Evolutionary conservation across 495 filamentous ascomycete species (phyloP).

Genomic region (Xylaria bambusicola): DNA sequence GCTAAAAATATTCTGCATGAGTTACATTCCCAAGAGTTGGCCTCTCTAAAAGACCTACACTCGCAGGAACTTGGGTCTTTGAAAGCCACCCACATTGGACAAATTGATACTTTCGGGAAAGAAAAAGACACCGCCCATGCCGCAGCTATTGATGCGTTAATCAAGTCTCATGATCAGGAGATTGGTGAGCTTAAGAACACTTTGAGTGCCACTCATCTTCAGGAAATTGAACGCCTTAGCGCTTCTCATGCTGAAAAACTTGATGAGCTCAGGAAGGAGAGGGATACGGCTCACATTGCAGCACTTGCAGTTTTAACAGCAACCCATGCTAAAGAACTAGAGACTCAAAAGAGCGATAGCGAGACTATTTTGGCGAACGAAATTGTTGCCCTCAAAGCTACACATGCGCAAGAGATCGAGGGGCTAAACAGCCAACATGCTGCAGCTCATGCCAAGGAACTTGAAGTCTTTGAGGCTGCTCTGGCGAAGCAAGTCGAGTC

Average conservation of each 20-base stretch:
- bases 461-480: slow-evolving; percentile 33
- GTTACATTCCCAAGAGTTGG: slow-evolving; percentile 34
- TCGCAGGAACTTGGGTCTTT: slow-evolving; percentile 39
- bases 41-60: slow-evolving; percentile 34
- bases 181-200: slow-evolving; percentile 39
- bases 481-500: slow-evolving; percentile 33
- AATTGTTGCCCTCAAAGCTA: slow-evolving; percentile 26
- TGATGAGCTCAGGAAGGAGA: slow-evolving; percentile 21
- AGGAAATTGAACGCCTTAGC: slow-evolving; percentile 39
- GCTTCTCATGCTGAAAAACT: slow-evolving; percentile 40
- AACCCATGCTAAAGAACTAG: slow-evolving; percentile 25
- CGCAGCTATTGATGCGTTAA: slow-evolving; percentile 8
- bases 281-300: slow-evolving; percentile 16
- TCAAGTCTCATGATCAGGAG: slow-evolving; percentile 1
- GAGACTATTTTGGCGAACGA: slow-evolving; percentile 28
- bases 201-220: slow-evolving; percentile 32
- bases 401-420: slow-evolving; percentile 32
- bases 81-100: slow-evolving; percentile 38
- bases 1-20: slow-evolving; percentile 35
- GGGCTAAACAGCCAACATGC: slow-evolving; percentile 31
- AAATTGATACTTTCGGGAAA: slow-evolving; percentile 39
- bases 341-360: slow-evolving; percentile 25
- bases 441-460: slow-evolving; percentile 28
- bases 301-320: slow-evolving; percentile 27
- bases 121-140: slow-evolving; percentile 31